Conservation (phyloP, 352 stramenopile genomes). For the Pythium coloratum region DNA sequence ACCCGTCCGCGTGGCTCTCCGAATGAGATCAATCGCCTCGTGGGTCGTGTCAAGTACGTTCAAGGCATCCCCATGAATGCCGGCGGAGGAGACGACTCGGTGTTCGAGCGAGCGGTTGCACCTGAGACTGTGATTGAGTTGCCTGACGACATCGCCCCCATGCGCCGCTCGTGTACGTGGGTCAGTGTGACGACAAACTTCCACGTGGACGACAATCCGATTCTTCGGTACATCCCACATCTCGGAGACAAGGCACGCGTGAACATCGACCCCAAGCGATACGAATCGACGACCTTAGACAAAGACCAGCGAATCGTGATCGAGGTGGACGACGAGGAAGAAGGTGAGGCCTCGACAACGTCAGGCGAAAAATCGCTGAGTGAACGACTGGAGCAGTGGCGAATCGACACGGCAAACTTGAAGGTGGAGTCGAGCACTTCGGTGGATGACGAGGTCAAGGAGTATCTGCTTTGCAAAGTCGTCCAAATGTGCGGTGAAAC, state of each 20-base stretch:
- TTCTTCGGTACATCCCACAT: constrained; percentile 88
- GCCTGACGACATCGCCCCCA: constrained; percentile 38
- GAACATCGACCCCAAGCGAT: constrained; percentile 61
- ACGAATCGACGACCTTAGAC: constrained; percentile 59
- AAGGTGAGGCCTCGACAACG: background rate
- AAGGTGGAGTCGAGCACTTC: constrained; percentile 37
- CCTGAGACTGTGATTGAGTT: constrained; percentile 63
- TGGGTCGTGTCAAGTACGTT: constrained; percentile 23
- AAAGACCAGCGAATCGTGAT: constrained; percentile 46
- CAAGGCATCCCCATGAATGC: constrained; percentile 15
- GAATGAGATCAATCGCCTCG: constrained; percentile 10
- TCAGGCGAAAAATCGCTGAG: constrained; percentile 13
- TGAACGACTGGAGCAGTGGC: constrained; percentile 19
- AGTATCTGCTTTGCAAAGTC: constrained; percentile 59
- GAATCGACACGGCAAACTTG: constrained; percentile 24
- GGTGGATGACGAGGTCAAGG: constrained; percentile 57
- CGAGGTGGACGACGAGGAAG: constrained; percentile 21
- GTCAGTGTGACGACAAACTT: constrained; percentile 74
- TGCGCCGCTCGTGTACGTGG: constrained; percentile 62
- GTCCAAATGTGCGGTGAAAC: constrained; percentile 44
- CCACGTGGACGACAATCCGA: constrained; percentile 77
- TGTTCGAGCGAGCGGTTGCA: constrained; percentile 22
- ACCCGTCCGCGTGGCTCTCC: background rate
- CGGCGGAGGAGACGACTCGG: constrained; percentile 8
- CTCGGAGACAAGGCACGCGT: constrained; percentile 73